A percentile compares a stretch with the other conserved stretches of the same genome.
Conservation (phyloP, 208 protist genomes). For the Angomonas ambiguus region DNA sequence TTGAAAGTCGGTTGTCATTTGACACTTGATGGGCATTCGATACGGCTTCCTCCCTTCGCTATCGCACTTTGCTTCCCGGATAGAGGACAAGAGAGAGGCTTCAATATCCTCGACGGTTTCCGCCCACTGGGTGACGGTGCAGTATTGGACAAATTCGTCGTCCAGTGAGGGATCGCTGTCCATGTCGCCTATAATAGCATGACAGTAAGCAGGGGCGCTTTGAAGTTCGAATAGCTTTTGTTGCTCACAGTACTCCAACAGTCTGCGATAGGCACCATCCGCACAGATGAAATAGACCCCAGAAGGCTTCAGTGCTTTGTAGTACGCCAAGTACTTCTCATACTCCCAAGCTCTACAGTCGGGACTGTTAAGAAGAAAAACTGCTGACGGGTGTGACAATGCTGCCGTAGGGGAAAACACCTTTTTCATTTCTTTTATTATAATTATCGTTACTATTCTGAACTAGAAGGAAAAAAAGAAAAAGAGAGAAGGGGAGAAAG, state of each 20-base stretch:
- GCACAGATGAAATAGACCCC: not conserved
- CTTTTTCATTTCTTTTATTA: constrained; percentile 2
- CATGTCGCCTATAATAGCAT: constrained; percentile 2
- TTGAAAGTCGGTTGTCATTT: constrained; percentile 79
- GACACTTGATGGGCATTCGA: constrained; percentile 52
- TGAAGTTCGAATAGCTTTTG: not conserved
- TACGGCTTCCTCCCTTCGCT: constrained; percentile 13
- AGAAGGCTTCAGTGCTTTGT: not conserved
- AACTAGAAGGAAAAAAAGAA: constrained; percentile 11
- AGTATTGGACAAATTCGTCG: not conserved
- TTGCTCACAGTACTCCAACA: not conserved
- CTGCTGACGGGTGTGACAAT: not conserved
- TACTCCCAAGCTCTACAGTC: not conserved
- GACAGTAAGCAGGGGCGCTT: not conserved
- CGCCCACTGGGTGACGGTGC: not conserved
- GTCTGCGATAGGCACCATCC: not conserved
- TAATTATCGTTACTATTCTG: too few species aligned
- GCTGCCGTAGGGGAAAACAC: not conserved
- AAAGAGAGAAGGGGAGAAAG: constrained; percentile 6
- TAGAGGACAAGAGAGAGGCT: not conserved
- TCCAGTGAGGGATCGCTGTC: not conserved
- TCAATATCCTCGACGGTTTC: not conserved
- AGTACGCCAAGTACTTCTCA: not conserved
- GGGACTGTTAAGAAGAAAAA: constrained; percentile 8
- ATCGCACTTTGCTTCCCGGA: not conserved